phyloP scores from a whole-genome alignment of 306 rosid species.

The Glycyrrhiza uralensis region DNA sequence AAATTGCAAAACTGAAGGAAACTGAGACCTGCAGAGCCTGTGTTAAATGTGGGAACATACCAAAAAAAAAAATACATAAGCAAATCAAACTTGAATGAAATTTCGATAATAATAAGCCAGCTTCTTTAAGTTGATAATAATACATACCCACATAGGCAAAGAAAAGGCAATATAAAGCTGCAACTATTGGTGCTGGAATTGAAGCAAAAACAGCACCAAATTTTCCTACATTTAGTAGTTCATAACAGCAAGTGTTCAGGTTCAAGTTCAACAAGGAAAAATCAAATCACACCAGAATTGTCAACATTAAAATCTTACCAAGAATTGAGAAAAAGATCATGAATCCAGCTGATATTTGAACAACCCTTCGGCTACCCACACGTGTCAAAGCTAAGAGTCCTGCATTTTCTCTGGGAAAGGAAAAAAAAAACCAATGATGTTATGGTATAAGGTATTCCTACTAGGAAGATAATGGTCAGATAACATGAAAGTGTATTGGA shows the following conservation, averaged over 20 bases:
- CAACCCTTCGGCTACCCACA: slow-evolving; percentile 96
- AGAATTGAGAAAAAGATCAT: slow-evolving; percentile 97
- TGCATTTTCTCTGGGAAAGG: slow-evolving; percentile 80
- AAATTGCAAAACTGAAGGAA: slow-evolving; percentile 91
- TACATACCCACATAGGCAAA: slow-evolving; percentile 93
- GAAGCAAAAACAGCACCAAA: slow-evolving; percentile 98
- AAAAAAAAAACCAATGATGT: slow-evolving; percentile 13
- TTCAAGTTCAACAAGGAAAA: background rate
- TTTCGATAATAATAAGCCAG: background rate
- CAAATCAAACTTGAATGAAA: background rate
- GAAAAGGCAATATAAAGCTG: slow-evolving; percentile 88
- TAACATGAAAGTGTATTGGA: background rate
- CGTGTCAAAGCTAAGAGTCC: slow-evolving; percentile 93
- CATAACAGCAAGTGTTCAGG: background rate
- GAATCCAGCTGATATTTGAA: slow-evolving; percentile 90
- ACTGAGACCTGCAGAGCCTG: slow-evolving; percentile 91
- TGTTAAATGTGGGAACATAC: slow-evolving; percentile 6
- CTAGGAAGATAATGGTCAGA: background rate
- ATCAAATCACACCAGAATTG: background rate
- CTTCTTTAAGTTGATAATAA: slow-evolving; percentile 16
- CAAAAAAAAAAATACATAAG: background rate
- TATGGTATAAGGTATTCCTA: background rate
- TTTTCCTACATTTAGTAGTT: slow-evolving; percentile 54
- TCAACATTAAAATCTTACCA: slow-evolving; percentile 35
- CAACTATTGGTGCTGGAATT: slow-evolving; percentile 85